Evolutionary conservation across 495 filamentous ascomycete species (phyloP), one percentile per base, ranked within the genome.

Genomic region (Talaromyces thailandensis): DNA sequence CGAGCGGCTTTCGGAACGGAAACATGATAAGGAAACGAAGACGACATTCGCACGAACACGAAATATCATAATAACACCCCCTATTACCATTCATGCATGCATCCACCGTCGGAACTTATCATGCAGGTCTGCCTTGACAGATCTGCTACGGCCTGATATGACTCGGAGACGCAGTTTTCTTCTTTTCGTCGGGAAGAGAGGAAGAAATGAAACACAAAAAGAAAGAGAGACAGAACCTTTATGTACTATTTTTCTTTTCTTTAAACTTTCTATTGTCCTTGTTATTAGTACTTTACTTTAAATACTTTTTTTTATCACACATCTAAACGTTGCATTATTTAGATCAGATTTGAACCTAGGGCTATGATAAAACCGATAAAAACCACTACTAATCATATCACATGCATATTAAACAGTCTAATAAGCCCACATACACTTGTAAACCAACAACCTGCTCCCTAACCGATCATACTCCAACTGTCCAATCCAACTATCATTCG

Each of bases 401-500:
- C 43, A 40, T 40, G 43, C 18, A 55, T 28, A 55, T 14, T 12
- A 37, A 37, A 37, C 35, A 16, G 16, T 16, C 16, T 68, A 87
- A 70, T 83, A 90, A 63, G 82, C 76, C 91, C 91, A 97, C 75
- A 95, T 87, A 64, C 89, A 90, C 81, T 95, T 96, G 70, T 96
- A 89, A 29, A 87, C 86, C 70, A 98, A 73, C 50, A 91, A 74
- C 65, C 94, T 83, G 37, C 82, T 82, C 40, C 94, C 92, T 48
- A 96, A 73, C 64, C 90, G 84, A 71, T 97, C 91, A 75, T 95
- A 98, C 75, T 98, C 94, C 61, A 87, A 76, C 60, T 84, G 81
- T 1, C 88, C 87, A 65, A 98, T 91, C 94, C 94, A 98, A 72
- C 87, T 91, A 75, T 98, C 95, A 73, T 97, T 96, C 9, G 88